Conservation (phyloP, 2,329 filamentous ascomycete genomes). For the Beauveria asiatica region DNA sequence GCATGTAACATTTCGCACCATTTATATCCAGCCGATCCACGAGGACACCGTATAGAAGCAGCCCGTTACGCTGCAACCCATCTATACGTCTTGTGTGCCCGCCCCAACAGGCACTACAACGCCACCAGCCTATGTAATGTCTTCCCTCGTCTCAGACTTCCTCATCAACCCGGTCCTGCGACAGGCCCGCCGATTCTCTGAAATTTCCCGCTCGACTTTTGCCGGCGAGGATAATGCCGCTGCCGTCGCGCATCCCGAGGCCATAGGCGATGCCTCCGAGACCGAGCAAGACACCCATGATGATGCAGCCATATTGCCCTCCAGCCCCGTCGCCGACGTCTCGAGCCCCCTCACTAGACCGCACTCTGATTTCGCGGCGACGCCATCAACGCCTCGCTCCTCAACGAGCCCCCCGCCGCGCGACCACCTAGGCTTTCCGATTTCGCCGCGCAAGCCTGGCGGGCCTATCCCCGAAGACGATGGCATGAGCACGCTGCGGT, state of each 20-base stretch:
- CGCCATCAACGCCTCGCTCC: background rate
- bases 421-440: slow-evolving; percentile 26
- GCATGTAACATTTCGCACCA: slow-evolving; percentile 2
- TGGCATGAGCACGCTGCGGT: slow-evolving; percentile 61
- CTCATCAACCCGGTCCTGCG: slow-evolving; percentile 58
- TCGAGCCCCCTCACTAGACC: background rate
- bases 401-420: slow-evolving; percentile 17
- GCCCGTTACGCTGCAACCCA: background rate
- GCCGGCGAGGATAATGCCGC: slow-evolving; percentile 25
- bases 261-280: slow-evolving; percentile 21
- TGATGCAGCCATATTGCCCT: background rate
- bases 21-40: background rate
- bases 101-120: background rate
- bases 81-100: background rate
- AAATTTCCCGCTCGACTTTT: slow-evolving; percentile 34
- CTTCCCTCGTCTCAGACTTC: slow-evolving; percentile 55
- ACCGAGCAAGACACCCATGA: slow-evolving; percentile 3
- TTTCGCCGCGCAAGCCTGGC: slow-evolving; percentile 22
- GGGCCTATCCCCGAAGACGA: slow-evolving; percentile 63
- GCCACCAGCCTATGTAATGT: slow-evolving; percentile 35
- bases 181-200: slow-evolving; percentile 56
- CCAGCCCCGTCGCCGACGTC: background rate
- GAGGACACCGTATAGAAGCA: slow-evolving; percentile 3
- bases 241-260: slow-evolving; percentile 15
- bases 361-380: background rate